Conservation (phyloP, 2,329 filamentous ascomycete species). For the Ascomycota sp. region DNA sequence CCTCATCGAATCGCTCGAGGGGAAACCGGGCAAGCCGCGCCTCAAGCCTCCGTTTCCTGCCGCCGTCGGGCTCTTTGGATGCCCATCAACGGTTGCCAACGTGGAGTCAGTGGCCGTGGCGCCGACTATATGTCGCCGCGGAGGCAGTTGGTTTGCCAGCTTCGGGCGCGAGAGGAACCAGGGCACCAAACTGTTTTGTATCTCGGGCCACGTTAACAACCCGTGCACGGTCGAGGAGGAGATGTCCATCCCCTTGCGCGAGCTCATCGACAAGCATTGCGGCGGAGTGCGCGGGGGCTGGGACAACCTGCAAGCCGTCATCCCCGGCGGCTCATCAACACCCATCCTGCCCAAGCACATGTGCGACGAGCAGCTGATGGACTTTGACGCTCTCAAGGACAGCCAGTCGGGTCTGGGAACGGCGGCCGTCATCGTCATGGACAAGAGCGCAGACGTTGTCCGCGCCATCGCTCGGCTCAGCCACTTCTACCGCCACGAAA, state of each 20-base stretch:
- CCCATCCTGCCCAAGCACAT: conserved; percentile 78
- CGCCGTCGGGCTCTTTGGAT: conserved; percentile 91
- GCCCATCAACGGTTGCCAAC: conserved; percentile 93
- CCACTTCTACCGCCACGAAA: conserved; percentile 97
- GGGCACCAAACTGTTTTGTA: conserved; percentile 95
- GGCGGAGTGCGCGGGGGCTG: conserved; percentile 90
- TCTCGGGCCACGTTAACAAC: conserved; percentile 97
- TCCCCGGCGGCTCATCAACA: conserved; percentile 90
- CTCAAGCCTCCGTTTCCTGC: conserved; percentile 98
- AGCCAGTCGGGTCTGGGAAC: conserved; percentile 93
- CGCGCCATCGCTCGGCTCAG: conserved; percentile 81
- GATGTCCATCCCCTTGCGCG: conserved; percentile 91
- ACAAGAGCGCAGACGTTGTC: conserved; percentile 92
- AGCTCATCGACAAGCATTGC: conserved; percentile 96
- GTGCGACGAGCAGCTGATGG: conserved; percentile 94
- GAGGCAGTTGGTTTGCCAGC: conserved; percentile 75
- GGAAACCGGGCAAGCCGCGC: conserved; percentile 95
- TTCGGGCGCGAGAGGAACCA: conserved; percentile 94
- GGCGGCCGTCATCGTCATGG: conserved; percentile 96
- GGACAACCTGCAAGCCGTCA: conserved; percentile 92
- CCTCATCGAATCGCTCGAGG: conserved; percentile 92
- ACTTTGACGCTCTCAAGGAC: conserved; percentile 96
- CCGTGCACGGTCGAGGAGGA: conserved; percentile 96
- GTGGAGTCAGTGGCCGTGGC: conserved; percentile 93
- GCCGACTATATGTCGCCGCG: conserved; percentile 86